These are phyloP conservation scores for Pelagophyceae sp. DNA, from an alignment of 352 stramenopile genomes.

Conservation along the genomic window DNA sequence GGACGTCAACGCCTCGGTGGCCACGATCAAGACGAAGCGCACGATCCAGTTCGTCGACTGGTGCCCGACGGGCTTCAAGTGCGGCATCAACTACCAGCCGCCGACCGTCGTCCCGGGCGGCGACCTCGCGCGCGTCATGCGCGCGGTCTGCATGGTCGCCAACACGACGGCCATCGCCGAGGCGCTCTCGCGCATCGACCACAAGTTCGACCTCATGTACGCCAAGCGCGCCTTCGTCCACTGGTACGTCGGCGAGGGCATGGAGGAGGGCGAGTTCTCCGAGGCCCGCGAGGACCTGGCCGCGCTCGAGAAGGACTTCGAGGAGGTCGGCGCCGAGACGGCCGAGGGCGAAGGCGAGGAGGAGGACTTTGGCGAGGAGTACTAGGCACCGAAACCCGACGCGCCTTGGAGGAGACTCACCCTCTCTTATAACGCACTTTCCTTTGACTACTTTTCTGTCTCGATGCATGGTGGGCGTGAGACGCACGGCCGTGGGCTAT, in stretches of 20 bases:
- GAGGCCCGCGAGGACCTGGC: conserved; percentile 96
- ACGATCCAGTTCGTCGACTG: conserved; percentile 99
- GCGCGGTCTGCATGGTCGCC: conserved; percentile 96
- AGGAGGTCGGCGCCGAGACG: conserved; percentile 97
- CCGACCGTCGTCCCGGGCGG: conserved; percentile 88
- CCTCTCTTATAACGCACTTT: no score
- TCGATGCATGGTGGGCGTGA: no score
- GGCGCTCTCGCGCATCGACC: conserved; percentile 92
- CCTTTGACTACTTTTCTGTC: no score
- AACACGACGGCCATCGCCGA: conserved; percentile 98
- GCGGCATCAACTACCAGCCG: conserved; percentile 96
- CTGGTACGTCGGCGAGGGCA: conserved; percentile 98
- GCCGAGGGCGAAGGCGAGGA: conserved; percentile 85
- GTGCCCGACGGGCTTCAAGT: conserved; percentile 98
- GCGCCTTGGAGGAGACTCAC: no score
- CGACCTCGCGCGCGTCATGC: conserved; percentile 91
- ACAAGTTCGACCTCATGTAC: conserved; percentile 99
- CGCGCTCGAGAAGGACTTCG: conserved; percentile 97
- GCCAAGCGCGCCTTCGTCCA: conserved; percentile 98
- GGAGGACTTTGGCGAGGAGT: no score
- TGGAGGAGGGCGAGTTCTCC: conserved; percentile 99
- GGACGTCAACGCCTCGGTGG: conserved; percentile 89
- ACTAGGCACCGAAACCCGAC: conserved; percentile 22
- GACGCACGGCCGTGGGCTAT: no score
- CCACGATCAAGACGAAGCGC: conserved; percentile 98